A percentile compares a stretch with the other conserved stretches of the same genome.
phyloP scores from a whole-genome alignment of 495 filamentous ascomycete genomes.

The Friedmanniomyces simplex region DNA sequence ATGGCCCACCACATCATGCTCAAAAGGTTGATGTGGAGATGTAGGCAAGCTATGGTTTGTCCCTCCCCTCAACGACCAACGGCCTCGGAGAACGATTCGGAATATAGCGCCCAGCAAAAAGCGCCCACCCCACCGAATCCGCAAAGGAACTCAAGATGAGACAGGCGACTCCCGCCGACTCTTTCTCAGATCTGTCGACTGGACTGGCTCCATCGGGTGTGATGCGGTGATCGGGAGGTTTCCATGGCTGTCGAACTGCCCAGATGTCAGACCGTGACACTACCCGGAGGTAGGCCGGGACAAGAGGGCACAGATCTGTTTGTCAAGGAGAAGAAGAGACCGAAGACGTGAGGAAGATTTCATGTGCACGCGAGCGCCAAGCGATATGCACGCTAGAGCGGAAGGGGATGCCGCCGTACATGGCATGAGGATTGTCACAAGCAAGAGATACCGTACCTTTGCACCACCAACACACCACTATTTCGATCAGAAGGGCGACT shows the following conservation, averaged over 20 bases:
- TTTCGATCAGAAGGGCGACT: too few species aligned
- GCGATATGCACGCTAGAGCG: not conserved
- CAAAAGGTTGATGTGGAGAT: too few species aligned
- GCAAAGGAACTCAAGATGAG: conserved; percentile 8
- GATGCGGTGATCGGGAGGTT: conserved; percentile 1
- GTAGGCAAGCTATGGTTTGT: conserved; percentile 19
- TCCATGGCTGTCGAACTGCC: conserved; percentile 13
- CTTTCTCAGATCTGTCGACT: conserved; percentile 15
- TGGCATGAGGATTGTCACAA: too few species aligned
- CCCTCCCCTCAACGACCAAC: conserved; percentile 10
- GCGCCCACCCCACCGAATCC: not conserved
- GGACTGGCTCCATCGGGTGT: not conserved
- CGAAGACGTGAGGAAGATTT: not conserved
- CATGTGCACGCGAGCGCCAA: not conserved
- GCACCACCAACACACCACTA: too few species aligned
- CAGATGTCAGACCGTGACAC: not conserved
- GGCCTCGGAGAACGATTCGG: conserved; percentile 10
- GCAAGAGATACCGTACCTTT: too few species aligned
- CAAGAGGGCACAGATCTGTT: not conserved
- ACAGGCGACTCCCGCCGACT: not conserved
- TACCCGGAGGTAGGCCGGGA: not conserved
- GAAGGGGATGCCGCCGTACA: not conserved
- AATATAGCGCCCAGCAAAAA: conserved; percentile 9
- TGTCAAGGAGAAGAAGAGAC: not conserved
- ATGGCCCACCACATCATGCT: too few species aligned